Evolutionary conservation across 257 asterid species (phyloP).

Genomic region (Euphrasia confusa): DNA sequence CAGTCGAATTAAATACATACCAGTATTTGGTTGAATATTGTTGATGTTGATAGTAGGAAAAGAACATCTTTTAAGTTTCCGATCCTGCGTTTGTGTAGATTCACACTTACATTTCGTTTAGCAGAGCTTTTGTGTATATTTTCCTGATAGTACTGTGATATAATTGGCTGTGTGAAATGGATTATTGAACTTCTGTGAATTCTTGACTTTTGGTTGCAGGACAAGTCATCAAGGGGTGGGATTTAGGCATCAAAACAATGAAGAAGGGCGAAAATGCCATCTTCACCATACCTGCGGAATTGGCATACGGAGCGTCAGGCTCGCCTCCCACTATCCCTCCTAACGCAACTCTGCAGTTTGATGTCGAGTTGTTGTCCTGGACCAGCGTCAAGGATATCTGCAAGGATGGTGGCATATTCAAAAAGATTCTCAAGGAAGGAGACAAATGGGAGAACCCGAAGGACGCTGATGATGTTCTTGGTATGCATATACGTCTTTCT

Average conservation of each 20-base stretch:
- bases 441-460: constrained; percentile 79
- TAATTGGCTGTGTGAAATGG: background rate
- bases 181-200: background rate
- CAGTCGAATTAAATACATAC: no score
- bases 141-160: background rate
- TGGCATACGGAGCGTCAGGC: constrained; percentile 75
- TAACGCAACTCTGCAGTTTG: constrained; percentile 67
- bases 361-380: constrained; percentile 70
- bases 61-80: no score
- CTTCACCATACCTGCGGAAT: constrained; percentile 63
- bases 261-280: constrained; percentile 69
- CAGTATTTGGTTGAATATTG: no score
- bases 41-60: no score
- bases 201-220: constrained; percentile 31
- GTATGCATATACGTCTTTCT: constrained; percentile 23
- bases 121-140: background rate
- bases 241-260: constrained; percentile 67
- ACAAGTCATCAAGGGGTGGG: constrained; percentile 82
- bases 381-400: constrained; percentile 69
- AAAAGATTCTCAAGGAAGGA: constrained; percentile 53
- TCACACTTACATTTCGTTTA: no score
- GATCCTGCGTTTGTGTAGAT: no score
- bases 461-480: constrained; percentile 63
- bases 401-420: constrained; percentile 74
- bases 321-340: constrained; percentile 81